These are phyloP conservation scores for Xylaria digitata DNA, from an alignment of 2,329 filamentous ascomycete species.

Conservation along the genomic window DNA sequence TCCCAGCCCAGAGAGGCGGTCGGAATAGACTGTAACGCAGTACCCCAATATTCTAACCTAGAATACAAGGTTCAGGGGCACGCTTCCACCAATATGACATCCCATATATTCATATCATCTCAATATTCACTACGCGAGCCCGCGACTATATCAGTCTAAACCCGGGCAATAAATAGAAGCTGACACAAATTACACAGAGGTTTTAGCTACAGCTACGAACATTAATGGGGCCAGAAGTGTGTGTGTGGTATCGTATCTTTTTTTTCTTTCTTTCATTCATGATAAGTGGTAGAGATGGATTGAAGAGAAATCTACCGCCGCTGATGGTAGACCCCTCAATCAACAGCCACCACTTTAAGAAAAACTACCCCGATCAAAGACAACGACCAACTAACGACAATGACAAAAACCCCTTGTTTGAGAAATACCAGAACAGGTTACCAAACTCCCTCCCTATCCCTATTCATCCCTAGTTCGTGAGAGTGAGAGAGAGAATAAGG, in stretches of 20 bases:
- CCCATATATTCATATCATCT: slow-evolving; percentile 7
- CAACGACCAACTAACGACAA: slow-evolving; percentile 26
- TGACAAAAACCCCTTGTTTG: slow-evolving; percentile 11
- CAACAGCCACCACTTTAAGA: slow-evolving; percentile 4
- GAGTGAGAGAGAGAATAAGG: slow-evolving; percentile 14
- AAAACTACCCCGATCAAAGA: slow-evolving; percentile 28
- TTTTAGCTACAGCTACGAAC: slow-evolving; percentile 6
- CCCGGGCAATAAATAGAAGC: background rate
- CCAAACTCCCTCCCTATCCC: slow-evolving; percentile 33
- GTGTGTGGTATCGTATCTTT: slow-evolving; percentile 29
- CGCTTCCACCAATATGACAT: too few relatives aligned
- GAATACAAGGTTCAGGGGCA: too few relatives aligned
- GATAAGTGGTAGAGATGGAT: slow-evolving; percentile 14
- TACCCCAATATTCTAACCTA: too few relatives aligned
- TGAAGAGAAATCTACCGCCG: slow-evolving; percentile 23
- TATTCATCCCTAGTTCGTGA: slow-evolving; percentile 23
- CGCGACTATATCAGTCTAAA: too few relatives aligned
- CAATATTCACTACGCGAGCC: background rate
- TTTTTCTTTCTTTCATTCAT: slow-evolving; percentile 28
- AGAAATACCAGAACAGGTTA: slow-evolving; percentile 28
- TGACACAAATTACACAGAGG: background rate
- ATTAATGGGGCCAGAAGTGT: background rate
- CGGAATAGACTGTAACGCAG: too few relatives aligned
- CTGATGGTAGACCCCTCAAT: slow-evolving; percentile 5
- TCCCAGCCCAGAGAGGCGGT: too few relatives aligned